Evolutionary conservation across 768 basidiomycete species (phyloP), one percentile per base, ranked within the genome.

Genomic region (Suillus luteus): DNA sequence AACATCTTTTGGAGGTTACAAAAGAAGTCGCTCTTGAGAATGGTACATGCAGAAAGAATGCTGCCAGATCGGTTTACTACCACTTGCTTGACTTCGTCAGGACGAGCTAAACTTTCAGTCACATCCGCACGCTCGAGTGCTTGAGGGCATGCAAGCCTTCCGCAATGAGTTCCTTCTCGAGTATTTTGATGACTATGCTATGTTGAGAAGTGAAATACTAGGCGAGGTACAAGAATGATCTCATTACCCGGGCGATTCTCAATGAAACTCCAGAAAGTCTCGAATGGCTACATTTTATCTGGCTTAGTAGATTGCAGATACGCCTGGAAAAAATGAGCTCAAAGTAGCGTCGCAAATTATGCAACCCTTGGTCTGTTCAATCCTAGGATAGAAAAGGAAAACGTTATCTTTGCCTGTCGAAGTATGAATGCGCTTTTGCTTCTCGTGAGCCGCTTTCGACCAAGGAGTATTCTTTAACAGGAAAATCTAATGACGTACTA

Each of bases 1-100:
- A 92, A 92, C 88, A 97, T 94, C 80, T 98, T 99, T 78, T 99
- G 97, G 40, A 99, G 73, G 71, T 93, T 93, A 6, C 87, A 87
- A 82, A 96, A 96, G 81, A 95, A 94, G 72, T 95, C 94, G 70
- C 91, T 93, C 80, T 99, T 99, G 71, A 99, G 80, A 68, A 99
- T 97, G 1, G 95, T 94, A 5, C 88, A 92, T 2, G 94, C 92
- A 14, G 93, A 96, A 0, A 99, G 78, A 63, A 99, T 92, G 65
- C 83, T 85, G 10, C 97, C 97, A 10, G 86, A 83, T 46, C 97
- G 87, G 68, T 90, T 92, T 43, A 86, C 82, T 38, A 99, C 96
- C 4, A 96, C 84, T 65, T 89, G 84, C 9, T 89, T 86, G 40
- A 95, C 95, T 78, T 99, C 97, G 68, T 99, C 97, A 0, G 93